Conservation (phyloP, 148 eudicot genomes). For the Fagopyrum esculentum region DNA sequence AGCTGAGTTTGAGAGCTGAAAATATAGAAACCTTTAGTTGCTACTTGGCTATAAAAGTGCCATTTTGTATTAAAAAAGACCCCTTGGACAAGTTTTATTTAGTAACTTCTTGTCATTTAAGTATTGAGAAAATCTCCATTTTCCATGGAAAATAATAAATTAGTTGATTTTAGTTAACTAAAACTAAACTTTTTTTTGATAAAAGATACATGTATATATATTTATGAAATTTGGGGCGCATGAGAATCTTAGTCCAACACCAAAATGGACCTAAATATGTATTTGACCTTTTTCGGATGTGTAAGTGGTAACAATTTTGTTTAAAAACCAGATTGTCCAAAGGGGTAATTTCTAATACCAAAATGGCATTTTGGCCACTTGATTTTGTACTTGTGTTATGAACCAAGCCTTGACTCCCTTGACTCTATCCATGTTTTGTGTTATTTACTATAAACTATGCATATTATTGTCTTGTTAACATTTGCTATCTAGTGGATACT, state of each 20-base stretch:
- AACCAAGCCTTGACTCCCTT: conserved; percentile 3
- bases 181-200: background rate
- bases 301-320: background rate
- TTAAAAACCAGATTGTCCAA: background rate
- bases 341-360: background rate
- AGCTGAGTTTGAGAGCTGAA: conserved; percentile 1
- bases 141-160: background rate
- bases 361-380: background rate
- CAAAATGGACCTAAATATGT: background rate
- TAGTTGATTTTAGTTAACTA: background rate
- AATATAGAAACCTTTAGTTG: background rate
- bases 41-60: background rate
- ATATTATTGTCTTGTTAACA: background rate
- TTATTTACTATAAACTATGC: background rate
- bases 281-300: background rate
- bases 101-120: background rate
- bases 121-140: background rate
- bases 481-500: background rate
- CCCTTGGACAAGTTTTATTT: background rate
- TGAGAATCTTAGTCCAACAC: background rate
- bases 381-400: background rate
- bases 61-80: background rate
- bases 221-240: background rate
- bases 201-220: background rate
- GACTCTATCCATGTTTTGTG: background rate